Evolutionary conservation across 169 alveolate genomes (phyloP).

Genomic region (Plasmodium gaboni): DNA sequence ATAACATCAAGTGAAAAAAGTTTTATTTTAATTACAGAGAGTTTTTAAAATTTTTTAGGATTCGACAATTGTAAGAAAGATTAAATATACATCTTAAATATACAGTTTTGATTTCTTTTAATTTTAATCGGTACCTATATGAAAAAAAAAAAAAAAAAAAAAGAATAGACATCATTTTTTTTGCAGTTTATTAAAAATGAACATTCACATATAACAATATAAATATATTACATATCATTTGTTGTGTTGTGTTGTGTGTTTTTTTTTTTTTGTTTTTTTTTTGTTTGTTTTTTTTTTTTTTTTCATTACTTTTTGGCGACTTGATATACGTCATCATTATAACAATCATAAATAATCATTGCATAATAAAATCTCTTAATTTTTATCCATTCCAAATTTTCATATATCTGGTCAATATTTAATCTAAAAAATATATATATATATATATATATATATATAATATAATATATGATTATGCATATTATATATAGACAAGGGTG

Average conservation of each 20-base stretch:
- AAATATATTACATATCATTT: not conserved
- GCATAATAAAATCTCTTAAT: conserved; percentile 61
- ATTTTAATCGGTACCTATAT: conserved; percentile 40
- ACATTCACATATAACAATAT: too few species aligned
- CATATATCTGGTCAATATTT: conserved; percentile 45
- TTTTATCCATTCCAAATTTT: conserved; percentile 65
- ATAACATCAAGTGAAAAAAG: not conserved
- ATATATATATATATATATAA: not conserved
- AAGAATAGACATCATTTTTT: too few species aligned
- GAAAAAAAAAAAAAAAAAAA: too few species aligned
- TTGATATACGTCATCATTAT: conserved; percentile 31
- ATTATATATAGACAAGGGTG: not conserved
- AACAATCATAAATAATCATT: conserved; percentile 48
- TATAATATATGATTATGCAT: not conserved
- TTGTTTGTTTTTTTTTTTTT: not conserved
- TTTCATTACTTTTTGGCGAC: conserved; percentile 29
- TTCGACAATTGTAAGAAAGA: conserved; percentile 39
- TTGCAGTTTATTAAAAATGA: too few species aligned
- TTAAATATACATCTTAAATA: conserved; percentile 30
- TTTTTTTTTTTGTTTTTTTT: conserved; percentile 1
- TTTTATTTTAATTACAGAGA: conserved; percentile 40
- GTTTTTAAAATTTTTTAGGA: conserved; percentile 40
- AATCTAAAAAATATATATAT: conserved; percentile 1
- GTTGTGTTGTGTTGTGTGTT: not conserved
- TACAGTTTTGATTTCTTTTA: conserved; percentile 31